Percentiles rank a stretch among this genome's conserved stretches.
These are phyloP conservation scores for Rubus parviflorus DNA, from an alignment of 306 rosid genomes.

Conservation along the genomic window DNA sequence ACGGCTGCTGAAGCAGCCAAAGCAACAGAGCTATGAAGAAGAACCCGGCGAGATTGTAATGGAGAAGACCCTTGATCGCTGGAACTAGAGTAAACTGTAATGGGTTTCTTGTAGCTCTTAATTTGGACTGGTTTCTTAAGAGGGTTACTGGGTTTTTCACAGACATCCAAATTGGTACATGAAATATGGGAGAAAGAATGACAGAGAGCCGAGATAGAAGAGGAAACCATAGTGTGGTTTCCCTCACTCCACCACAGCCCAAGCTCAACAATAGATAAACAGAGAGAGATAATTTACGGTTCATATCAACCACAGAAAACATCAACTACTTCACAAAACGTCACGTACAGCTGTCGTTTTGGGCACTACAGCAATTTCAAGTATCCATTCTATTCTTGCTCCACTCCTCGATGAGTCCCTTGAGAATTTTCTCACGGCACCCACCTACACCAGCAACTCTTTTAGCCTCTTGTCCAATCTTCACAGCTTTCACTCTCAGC, in stretches of 20 bases:
- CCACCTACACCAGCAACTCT: constrained; percentile 39
- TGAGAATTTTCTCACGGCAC: constrained; percentile 23
- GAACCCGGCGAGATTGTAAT: constrained; percentile 18
- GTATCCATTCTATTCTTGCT: not conserved
- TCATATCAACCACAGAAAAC: constrained; percentile 7
- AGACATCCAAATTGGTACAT: constrained; percentile 23
- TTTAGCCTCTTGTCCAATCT: constrained; percentile 34
- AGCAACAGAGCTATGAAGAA: constrained; percentile 60
- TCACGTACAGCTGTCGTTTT: not conserved
- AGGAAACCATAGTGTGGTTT: constrained; percentile 53
- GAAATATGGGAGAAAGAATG: constrained; percentile 33
- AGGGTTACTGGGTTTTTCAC: constrained; percentile 27
- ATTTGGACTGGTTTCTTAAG: constrained; percentile 27
- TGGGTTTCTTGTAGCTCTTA: constrained; percentile 18
- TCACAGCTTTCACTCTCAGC: constrained; percentile 25
- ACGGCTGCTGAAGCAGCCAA: constrained; percentile 71
- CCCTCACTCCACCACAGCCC: constrained; percentile 17
- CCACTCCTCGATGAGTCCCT: constrained; percentile 30
- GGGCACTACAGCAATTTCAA: not conserved
- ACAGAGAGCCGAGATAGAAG: constrained; percentile 48
- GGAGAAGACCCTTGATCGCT: constrained; percentile 15
- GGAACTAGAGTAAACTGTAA: constrained; percentile 21
- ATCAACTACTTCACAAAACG: not conserved
- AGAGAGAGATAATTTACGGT: not conserved
- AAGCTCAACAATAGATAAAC: not conserved